Evolutionary conservation across 495 filamentous ascomycete species (phyloP).

Genomic region (Daldinia decipiens): DNA sequence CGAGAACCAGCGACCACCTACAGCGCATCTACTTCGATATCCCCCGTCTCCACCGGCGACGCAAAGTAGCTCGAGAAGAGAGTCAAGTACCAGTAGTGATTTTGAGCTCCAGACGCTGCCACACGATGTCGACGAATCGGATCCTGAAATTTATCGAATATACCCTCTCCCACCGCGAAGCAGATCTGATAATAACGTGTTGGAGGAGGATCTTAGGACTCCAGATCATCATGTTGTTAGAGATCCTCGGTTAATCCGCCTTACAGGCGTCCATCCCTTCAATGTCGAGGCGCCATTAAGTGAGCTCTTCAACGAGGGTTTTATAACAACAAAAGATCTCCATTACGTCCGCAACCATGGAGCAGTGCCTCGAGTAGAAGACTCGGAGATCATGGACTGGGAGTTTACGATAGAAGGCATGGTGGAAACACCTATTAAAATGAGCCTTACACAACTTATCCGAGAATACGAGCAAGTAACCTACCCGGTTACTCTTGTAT

Average conservation of each 20-base stretch:
- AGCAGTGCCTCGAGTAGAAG: slow-evolving; percentile 79
- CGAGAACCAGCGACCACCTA: slow-evolving; percentile 14
- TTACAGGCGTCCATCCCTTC: slow-evolving; percentile 93
- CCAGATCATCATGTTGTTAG: slow-evolving; percentile 88
- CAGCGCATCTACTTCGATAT: slow-evolving; percentile 19
- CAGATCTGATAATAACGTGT: slow-evolving; percentile 66
- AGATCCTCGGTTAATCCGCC: slow-evolving; percentile 84
- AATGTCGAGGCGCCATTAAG: slow-evolving; percentile 91
- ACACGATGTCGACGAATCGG: slow-evolving; percentile 29
- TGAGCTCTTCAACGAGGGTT: slow-evolving; percentile 84
- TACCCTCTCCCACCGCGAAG: slow-evolving; percentile 79
- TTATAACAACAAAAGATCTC: slow-evolving; percentile 89
- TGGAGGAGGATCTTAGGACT: slow-evolving; percentile 81
- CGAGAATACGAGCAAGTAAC: slow-evolving; percentile 84
- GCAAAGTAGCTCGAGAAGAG: slow-evolving; percentile 39
- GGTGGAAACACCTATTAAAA: slow-evolving; percentile 78
- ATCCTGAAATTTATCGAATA: slow-evolving; percentile 15
- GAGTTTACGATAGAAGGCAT: slow-evolving; percentile 86
- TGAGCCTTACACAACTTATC: slow-evolving; percentile 80
- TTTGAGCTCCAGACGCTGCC: slow-evolving; percentile 18
- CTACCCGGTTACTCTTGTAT: slow-evolving; percentile 88
- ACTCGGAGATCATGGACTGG: slow-evolving; percentile 81
- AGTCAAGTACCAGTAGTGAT: slow-evolving; percentile 24
- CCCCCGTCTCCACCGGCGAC: slow-evolving; percentile 44
- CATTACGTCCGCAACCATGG: slow-evolving; percentile 99